Evolutionary conservation across 106 monocot genomes (phyloP).

Genomic region (Ottelia alismoides): DNA sequence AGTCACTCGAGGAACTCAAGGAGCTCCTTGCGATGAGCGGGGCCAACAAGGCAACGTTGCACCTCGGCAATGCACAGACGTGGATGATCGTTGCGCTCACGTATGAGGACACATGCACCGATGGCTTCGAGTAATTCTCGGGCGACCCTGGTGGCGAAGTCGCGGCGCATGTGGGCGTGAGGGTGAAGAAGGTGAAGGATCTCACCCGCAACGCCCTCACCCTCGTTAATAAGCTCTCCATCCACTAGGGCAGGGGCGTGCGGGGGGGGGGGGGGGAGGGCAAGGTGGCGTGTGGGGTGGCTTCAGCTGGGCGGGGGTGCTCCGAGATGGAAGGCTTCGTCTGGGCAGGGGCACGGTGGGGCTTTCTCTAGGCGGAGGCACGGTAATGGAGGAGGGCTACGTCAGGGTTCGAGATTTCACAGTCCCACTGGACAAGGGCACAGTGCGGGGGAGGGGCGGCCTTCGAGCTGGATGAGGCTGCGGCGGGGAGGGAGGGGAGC

Average conservation of each 20-base stretch:
- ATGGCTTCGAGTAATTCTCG: constrained; percentile 22
- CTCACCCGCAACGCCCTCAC: constrained; percentile 54
- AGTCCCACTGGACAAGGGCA: too few relatives aligned
- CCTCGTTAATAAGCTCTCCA: constrained; percentile 36
- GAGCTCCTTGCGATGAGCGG: constrained; percentile 7
- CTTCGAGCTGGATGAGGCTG: too few relatives aligned
- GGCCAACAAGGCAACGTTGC: constrained; percentile 1
- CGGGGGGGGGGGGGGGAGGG: too few relatives aligned
- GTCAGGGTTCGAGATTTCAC: too few relatives aligned
- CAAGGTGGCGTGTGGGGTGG: too few relatives aligned
- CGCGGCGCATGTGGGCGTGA: constrained; percentile 10
- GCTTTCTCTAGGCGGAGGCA: too few relatives aligned
- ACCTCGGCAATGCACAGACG: constrained; percentile 55
- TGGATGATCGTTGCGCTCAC: constrained; percentile 86
- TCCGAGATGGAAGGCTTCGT: too few relatives aligned
- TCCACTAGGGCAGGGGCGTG: background rate
- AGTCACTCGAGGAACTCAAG: constrained; percentile 17
- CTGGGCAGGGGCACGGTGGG: too few relatives aligned
- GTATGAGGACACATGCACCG: constrained; percentile 64
- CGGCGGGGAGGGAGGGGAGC: too few relatives aligned
- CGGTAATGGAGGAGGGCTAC: too few relatives aligned
- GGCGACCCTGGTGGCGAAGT: background rate
- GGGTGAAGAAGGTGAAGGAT: constrained; percentile 16
- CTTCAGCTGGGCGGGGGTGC: too few relatives aligned
- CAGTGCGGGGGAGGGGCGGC: too few relatives aligned